phyloP scores from a whole-genome alignment of 139 green algal genomes.

The Microglena sp. region DNA sequence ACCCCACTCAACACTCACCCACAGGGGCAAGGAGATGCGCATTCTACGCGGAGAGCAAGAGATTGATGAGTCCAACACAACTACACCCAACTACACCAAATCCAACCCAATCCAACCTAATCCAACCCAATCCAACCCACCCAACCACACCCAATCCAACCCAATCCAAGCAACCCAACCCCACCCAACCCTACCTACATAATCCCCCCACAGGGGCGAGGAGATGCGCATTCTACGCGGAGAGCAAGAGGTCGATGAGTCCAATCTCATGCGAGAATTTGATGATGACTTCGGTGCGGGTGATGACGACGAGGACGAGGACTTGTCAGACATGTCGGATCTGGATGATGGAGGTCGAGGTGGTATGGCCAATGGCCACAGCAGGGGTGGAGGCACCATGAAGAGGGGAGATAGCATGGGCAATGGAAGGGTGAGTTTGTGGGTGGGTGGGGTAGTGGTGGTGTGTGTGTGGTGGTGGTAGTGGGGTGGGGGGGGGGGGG shows the following conservation, averaged over 20 bases:
- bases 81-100: no score
- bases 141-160: no score
- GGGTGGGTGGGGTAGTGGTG: neutral
- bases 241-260: conserved; percentile 47
- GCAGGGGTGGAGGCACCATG: neutral
- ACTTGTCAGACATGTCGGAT: conserved; percentile 1
- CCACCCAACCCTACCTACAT: no score
- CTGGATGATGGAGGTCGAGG: neutral
- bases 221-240: conserved; percentile 43
- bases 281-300: neutral
- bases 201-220: no score
- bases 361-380: neutral
- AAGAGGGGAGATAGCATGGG: neutral
- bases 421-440: neutral
- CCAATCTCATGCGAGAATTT: conserved; percentile 10
- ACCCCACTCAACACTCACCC: no score
- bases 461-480: neutral
- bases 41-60: no score
- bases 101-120: no score
- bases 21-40: no score
- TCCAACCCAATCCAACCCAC: no score
- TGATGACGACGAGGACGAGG: conserved; percentile 9
- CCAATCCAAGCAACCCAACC: no score
- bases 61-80: no score
- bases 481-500: neutral